Evolutionary conservation across 805 yeast species (phyloP), one percentile per base, ranked within the genome.

Genomic region (Ogataea corticis): DNA sequence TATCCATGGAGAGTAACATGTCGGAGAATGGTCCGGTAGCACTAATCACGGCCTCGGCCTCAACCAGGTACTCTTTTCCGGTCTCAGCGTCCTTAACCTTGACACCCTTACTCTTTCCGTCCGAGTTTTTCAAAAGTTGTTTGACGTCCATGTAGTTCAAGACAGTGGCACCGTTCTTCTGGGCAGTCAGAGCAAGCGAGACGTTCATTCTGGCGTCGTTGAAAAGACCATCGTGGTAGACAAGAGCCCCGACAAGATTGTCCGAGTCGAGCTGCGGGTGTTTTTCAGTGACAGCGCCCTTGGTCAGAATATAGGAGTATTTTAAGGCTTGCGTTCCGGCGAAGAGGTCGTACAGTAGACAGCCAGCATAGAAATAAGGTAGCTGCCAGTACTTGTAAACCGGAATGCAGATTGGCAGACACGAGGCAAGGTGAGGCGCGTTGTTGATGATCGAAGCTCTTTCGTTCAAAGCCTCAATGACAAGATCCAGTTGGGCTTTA

Each of bases 21-120:
- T 91, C 98, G 51, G 92, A 81, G 68, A 83, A 87, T 42, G 98
- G 97, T 44, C 98, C 98, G 36, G 97, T 91, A 29, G 97, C 97
- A 63, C 90, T 91, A 36, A 91, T 85, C 25, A 89, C 83, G 35
- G 83, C 76, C 52, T 84, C 87, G 33, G 96, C 84, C 50, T 72
- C 74, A 54, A 90, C 80, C 30, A 70, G 67, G 58, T 76, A 79
- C 51, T 73, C 74, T 56, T 81, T 74, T 47, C 85, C 85, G 39
- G 89, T 79, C 66, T 83, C 87, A 48, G 70, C 70, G 67, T 91
- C 96, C 44, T 67, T 68, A 14, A 90, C 96, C 49, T 78, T 68
- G 40, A 88, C 96, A 63, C 97, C 97, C 46, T 70, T 73, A 46
- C 88, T 70, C 61, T 82, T 79, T 40, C 79, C 79, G 27, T 72